Base-by-base conservation (phyloP, 2,329 filamentous ascomycete genomes). In the Paecilomyces variotii region DNA sequence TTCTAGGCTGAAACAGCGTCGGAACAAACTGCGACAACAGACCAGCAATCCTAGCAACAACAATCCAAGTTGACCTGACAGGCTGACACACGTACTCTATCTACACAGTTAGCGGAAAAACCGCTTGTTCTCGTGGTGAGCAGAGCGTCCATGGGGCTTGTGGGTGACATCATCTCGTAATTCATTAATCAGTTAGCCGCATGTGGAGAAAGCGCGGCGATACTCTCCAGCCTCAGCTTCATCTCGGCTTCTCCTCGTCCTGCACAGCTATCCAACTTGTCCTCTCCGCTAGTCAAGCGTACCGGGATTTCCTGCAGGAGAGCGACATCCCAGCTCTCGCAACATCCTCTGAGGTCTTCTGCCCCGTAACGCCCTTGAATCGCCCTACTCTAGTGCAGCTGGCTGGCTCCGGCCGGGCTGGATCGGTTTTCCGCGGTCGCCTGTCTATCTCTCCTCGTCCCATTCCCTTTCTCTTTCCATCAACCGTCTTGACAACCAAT, bases 131-230 rank as follows among this genome's bases (percentile, higher is more conserved):
- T 45, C 39, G 39, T 45, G 39, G 39, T 45, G 39, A 45, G 14
- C 39, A 45, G n/a, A 24, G 39, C 39, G 19, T 45, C 39, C 39
- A 45, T 14, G 14, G 35, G 35, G 35, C 14, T 39, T 51, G 55
- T 63, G 57, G 56, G 65, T 68, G 67, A 68, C 66, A 68, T 68
- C 66, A 68, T 68, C 60, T 7, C n/a, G 14, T 39, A 14, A 24
- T 14, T 14, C 5, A 5, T 14, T 39, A 39, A 39, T 39, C 35
- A 39, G 35, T 12, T 45, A 45, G 39, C 39, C 39, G 39, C 39
- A 14, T 45, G 39, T 45, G 39, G 39, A 45, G 39, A 45, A 19
- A 45, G 39, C 39, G 39, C 39, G n/a, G 39, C 39, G 39, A 45
- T 45, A n/a, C 39, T 45, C 39, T 45, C 35, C 35, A 39, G 35